Percentiles rank a stretch among this genome's conserved stretches.
Evolutionary conservation across 2,329 filamentous ascomycete genomes (phyloP).

Genomic region (Plenodomus lindquistii): DNA sequence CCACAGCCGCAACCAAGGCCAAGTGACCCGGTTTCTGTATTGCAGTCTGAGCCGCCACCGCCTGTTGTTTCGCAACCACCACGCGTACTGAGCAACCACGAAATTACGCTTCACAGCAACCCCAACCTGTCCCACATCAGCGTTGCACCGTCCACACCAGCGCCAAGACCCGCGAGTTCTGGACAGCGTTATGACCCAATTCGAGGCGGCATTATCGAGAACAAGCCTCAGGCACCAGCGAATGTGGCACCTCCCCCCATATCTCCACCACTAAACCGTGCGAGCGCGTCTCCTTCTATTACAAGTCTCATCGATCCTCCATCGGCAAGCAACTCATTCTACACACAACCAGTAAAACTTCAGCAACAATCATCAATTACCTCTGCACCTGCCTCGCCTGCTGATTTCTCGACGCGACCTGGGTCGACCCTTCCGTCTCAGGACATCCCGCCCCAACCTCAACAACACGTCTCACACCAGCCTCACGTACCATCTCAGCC

Average conservation of each 20-base stretch:
- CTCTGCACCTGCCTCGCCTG: slow-evolving; percentile 46
- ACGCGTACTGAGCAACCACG: slow-evolving; percentile 46
- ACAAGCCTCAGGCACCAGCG: slow-evolving; percentile 48
- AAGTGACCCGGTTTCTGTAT: slow-evolving; percentile 27
- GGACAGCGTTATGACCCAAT: slow-evolving; percentile 91
- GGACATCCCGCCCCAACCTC: slow-evolving; percentile 25
- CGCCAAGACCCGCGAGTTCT: slow-evolving; percentile 60
- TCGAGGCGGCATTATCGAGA: slow-evolving; percentile 61
- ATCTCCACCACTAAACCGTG: slow-evolving; percentile 64
- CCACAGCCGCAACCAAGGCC: slow-evolving; percentile 38
- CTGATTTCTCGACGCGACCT: slow-evolving; percentile 33
- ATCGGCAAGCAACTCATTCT: slow-evolving; percentile 43
- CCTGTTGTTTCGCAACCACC: slow-evolving; percentile 29
- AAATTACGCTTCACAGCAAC: slow-evolving; percentile 43
- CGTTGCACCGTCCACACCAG: slow-evolving; percentile 54
- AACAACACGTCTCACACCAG: slow-evolving; percentile 8
- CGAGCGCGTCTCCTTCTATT: slow-evolving; percentile 90
- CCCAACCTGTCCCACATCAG: slow-evolving; percentile 44
- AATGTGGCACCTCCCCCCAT: slow-evolving; percentile 50
- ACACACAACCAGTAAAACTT: slow-evolving; percentile 35
- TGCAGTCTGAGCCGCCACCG: slow-evolving; percentile 30
- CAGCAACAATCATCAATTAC: slow-evolving; percentile 44
- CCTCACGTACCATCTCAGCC: slow-evolving; percentile 1
- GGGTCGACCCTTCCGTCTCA: slow-evolving; percentile 33
- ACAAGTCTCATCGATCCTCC: slow-evolving; percentile 83